Evolutionary conservation across 192 early-diverging fungal species (phyloP).

Genomic region (Phycomyces nitens): DNA sequence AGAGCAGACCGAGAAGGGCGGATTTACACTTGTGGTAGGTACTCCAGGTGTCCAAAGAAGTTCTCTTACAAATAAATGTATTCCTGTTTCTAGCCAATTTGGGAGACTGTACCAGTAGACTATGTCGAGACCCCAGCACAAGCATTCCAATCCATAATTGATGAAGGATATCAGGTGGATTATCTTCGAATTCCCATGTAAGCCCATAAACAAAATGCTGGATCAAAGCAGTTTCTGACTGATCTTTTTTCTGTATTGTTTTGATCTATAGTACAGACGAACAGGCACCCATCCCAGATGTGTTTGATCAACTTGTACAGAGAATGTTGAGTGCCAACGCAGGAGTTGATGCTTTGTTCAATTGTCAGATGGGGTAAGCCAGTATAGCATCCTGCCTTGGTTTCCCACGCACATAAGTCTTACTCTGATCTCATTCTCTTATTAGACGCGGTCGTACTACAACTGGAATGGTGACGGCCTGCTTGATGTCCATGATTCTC

Average conservation of each 20-base stretch:
- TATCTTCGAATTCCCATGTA: slow-evolving; percentile 60
- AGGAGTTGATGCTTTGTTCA: slow-evolving; percentile 53
- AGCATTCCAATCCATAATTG: slow-evolving; percentile 50
- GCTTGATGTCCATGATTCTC: slow-evolving; percentile 53
- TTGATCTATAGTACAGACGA: slow-evolving; percentile 46
- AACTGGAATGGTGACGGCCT: slow-evolving; percentile 55
- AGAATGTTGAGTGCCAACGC: slow-evolving; percentile 34
- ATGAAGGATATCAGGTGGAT: slow-evolving; percentile 52
- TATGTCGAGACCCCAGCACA: slow-evolving; percentile 57
- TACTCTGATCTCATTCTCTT: not conserved
- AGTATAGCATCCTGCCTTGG: not conserved
- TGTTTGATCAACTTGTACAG: slow-evolving; percentile 58
- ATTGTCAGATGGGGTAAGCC: slow-evolving; percentile 68
- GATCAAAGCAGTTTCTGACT: not conserved
- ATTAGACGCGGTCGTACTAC: slow-evolving; percentile 60
- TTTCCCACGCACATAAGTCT: not conserved
- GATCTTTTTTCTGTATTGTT: not conserved
- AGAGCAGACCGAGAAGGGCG: slow-evolving; percentile 34
- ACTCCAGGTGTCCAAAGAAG: not conserved
- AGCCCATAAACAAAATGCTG: slow-evolving; percentile 9
- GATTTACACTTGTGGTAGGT: slow-evolving; percentile 49
- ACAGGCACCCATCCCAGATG: slow-evolving; percentile 66
- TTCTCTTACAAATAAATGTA: no score
- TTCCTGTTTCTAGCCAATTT: slow-evolving; percentile 23
- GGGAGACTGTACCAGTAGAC: slow-evolving; percentile 53